Base-by-base conservation (phyloP, 2,329 filamentous ascomycete species). In the Geosmithia putterillii region DNA sequence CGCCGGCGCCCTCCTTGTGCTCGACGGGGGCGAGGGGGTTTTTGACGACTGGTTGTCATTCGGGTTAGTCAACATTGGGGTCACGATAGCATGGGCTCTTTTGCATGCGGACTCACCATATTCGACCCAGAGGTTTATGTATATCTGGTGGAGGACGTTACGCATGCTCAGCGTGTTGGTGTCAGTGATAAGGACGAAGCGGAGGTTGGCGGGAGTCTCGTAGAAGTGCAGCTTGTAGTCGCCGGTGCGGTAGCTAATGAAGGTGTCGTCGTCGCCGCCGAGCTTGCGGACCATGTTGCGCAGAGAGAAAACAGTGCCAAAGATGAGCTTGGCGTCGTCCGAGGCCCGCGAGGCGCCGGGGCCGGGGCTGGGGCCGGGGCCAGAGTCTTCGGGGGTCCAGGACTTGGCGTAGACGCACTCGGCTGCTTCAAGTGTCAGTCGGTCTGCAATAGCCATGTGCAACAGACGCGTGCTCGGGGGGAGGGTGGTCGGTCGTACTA, bases 201-300 rank as follows among this genome's bases (percentile, higher is more conserved):
- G 94, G 63, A 94, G 81, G 61, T 86, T 94, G 42, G 88, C 92
- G 1, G 89, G 88, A 12, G 92, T 96, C 71, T 98, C 92, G 73
- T 95, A 98, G 70, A 94, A 98, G 67, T 98, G 92, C 54, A 98
- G 76, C 67, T 95, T 95, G 73, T 98, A 98, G 64, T 95, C 84
- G 52, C 76, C 85, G 43, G 92, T 98, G 53, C 87, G 84, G 66
- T 86, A 98, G 52, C 83, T 87, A 53, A 98, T 83, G 63, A 98
- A 98, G 59, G 85, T 87, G 67, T 95, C 90, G 61, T 95, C 88
- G 44, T 86, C 80, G 51, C 90, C 90, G 56, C 90, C 90, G 40
- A 98, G 76, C 70, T 95, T 95, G 62, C 87, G 85, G 48, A 85
- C 87, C 83, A 98, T 95, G 66, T 95, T 95, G 55, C 92, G 83